Conservation (phyloP, 805 yeast genomes). For the Wickerhamiella azyma region DNA sequence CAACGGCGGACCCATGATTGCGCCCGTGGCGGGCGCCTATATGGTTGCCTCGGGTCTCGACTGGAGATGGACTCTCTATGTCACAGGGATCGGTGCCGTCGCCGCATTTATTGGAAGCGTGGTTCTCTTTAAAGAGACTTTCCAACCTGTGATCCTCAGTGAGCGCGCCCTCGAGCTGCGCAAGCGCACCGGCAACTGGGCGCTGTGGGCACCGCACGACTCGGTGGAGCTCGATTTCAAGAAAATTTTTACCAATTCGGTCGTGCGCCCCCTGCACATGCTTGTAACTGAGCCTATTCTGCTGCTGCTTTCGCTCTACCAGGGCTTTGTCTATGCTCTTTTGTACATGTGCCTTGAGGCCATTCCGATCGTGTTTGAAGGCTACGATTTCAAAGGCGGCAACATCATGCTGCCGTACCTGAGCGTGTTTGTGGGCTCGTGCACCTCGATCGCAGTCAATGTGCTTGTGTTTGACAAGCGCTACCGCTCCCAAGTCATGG, state of each 20-base stretch:
- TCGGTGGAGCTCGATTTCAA: slow-evolving; percentile 26
- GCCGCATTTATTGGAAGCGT: slow-evolving; percentile 29
- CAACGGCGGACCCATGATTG: slow-evolving; percentile 26
- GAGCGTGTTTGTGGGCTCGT: slow-evolving; percentile 56
- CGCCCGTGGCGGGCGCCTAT: slow-evolving; percentile 37
- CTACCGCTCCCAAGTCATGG: slow-evolving; percentile 34
- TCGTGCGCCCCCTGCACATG: slow-evolving; percentile 24
- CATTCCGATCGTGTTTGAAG: slow-evolving; percentile 30
- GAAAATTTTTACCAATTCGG: slow-evolving; percentile 28
- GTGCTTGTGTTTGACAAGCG: slow-evolving; percentile 40
- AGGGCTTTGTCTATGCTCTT: slow-evolving; percentile 30
- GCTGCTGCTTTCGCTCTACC: slow-evolving; percentile 25
- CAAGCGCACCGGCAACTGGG: slow-evolving; percentile 65
- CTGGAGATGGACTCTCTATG: slow-evolving; percentile 48
- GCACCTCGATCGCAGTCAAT: slow-evolving; percentile 41
- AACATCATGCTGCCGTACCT: slow-evolving; percentile 69
- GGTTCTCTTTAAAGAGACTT: slow-evolving; percentile 48
- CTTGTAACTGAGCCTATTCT: slow-evolving; percentile 28
- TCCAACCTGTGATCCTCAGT: slow-evolving; percentile 51
- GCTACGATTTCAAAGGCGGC: slow-evolving; percentile 47
- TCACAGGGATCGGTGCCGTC: slow-evolving; percentile 41
- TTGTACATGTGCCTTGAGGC: slow-evolving; percentile 29
- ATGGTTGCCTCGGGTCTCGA: slow-evolving; percentile 27
- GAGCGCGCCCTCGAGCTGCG: slow-evolving; percentile 50
- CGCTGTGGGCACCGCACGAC: slow-evolving; percentile 54